Conservation (phyloP, 768 basidiomycete species). For the Xanthoconium purpureum region DNA sequence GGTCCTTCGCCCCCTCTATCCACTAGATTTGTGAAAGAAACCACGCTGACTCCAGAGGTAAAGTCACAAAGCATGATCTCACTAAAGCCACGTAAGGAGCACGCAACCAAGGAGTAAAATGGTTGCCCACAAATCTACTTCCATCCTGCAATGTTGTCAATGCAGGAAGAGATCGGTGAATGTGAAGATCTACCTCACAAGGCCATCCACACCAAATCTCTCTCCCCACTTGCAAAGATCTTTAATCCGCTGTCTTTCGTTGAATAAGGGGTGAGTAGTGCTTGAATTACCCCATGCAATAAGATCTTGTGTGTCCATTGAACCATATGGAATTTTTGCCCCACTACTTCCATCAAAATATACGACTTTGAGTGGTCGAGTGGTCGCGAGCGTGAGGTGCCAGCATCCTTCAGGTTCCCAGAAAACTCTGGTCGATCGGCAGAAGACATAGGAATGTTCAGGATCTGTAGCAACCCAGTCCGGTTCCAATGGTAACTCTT, state of each 20-base stretch:
- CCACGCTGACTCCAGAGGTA: constrained; percentile 24
- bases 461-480: constrained; percentile 37
- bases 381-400: constrained; percentile 17
- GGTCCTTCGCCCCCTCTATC: no score
- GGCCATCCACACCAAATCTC: constrained; percentile 41
- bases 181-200: constrained; percentile 35
- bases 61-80: constrained; percentile 39
- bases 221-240: constrained; percentile 45
- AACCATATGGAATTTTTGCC: constrained; percentile 38
- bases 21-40: constrained; percentile 20
- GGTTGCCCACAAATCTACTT: constrained; percentile 32
- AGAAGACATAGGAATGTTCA: constrained; percentile 40
- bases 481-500: constrained; percentile 25
- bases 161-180: background rate
- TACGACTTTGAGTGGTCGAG: constrained; percentile 39
- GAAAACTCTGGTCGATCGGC: constrained; percentile 3
- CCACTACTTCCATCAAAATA: constrained; percentile 55
- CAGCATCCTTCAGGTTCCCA: constrained; percentile 6
- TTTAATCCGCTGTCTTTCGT: constrained; percentile 37
- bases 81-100: constrained; percentile 14
- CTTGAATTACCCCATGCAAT: constrained; percentile 39
- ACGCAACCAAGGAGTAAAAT: background rate
- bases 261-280: constrained; percentile 11
- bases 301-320: constrained; percentile 48
- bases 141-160: constrained; percentile 18